Conservation (phyloP, 2,329 filamentous ascomycete species). For the Neofusicoccum parvum region DNA sequence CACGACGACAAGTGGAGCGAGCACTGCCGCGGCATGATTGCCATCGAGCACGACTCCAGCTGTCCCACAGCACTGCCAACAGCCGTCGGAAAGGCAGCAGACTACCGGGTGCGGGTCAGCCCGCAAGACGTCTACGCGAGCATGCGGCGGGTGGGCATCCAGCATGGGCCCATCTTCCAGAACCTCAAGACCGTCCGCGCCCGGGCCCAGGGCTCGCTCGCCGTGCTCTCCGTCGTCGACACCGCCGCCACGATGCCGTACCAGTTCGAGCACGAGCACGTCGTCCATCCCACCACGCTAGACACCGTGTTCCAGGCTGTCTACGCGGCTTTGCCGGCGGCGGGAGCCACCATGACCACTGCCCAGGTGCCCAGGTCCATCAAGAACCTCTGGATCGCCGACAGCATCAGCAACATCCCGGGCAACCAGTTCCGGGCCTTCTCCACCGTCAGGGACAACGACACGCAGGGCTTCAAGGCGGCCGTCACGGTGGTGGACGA, state of each 20-base stretch:
- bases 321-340: slow-evolving; percentile 1
- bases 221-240: background rate
- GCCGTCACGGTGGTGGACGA: background rate
- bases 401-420: background rate
- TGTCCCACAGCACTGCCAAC: background rate
- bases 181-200: background rate
- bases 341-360: background rate
- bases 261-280: background rate
- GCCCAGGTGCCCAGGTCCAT: slow-evolving; percentile 5
- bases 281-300: slow-evolving; percentile 7
- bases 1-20: background rate
- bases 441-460: background rate
- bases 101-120: background rate
- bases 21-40: background rate
- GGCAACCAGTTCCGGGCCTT: background rate
- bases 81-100: too few relatives aligned
- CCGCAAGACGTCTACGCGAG: background rate
- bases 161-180: slow-evolving; percentile 3
- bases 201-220: background rate
- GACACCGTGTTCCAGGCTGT: background rate
- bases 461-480: background rate
- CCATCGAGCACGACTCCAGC: too few relatives aligned
- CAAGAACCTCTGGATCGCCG: background rate
- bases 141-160: background rate
- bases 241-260: slow-evolving; percentile 4